These are phyloP conservation scores for Xylariaceae sp. DNA, from an alignment of 2,329 filamentous ascomycete species.

Conservation along the genomic window DNA sequence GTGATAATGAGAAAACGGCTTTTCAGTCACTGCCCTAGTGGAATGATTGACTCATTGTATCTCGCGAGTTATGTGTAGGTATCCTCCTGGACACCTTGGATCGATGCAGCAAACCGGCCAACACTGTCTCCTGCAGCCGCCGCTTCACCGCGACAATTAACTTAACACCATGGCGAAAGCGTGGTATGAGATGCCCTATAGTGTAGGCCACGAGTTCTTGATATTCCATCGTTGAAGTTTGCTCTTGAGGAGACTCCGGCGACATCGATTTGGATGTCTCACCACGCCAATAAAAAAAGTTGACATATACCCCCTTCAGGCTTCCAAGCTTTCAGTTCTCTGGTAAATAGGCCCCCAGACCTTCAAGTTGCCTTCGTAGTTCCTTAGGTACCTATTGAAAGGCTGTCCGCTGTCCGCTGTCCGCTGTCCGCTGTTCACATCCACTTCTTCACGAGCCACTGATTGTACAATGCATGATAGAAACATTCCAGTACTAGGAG, in stretches of 20 bases:
- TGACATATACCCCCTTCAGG: no score
- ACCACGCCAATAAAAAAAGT: no score
- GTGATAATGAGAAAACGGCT: not conserved
- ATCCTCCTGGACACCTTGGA: not conserved
- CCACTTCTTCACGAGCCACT: not conserved
- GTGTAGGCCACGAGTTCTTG: not conserved
- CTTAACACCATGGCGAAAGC: not conserved
- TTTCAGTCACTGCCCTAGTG: not conserved
- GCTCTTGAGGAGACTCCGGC: not conserved
- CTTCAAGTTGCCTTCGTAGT: not conserved
- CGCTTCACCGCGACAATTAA: not conserved
- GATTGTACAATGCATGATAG: constrained; percentile 1
- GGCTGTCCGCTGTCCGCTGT: not conserved
- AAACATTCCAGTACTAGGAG: not conserved
- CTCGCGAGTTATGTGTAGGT: not conserved
- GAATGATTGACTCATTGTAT: not conserved
- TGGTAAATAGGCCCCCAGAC: not conserved
- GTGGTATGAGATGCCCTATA: not conserved
- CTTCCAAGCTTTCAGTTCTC: not conserved
- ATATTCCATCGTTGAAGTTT: not conserved
- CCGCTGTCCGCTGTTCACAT: no score
- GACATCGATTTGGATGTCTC: not conserved
- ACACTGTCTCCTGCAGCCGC: no score
- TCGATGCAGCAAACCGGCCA: not conserved
- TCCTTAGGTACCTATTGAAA: not conserved